phyloP scores from a whole-genome alignment of 2,329 filamentous ascomycete genomes.

The Chalara sp. region DNA sequence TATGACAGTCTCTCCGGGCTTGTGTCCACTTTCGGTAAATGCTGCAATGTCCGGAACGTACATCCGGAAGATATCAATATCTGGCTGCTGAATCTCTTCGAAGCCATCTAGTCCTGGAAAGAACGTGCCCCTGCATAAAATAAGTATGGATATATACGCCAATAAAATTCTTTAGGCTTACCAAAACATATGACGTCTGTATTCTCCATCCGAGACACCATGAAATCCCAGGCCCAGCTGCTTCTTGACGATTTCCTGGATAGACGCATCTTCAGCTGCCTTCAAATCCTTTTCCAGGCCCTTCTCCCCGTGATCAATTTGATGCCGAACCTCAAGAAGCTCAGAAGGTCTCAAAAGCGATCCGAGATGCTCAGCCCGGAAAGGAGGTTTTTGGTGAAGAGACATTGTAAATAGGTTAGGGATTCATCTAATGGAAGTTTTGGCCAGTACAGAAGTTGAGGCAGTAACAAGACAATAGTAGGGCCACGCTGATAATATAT shows the following conservation, averaged over 20 bases:
- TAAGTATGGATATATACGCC: conserved; percentile 32
- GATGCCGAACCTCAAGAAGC: conserved; percentile 44
- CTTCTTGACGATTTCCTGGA: conserved; percentile 50
- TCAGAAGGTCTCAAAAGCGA: conserved; percentile 52
- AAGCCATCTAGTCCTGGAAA: conserved; percentile 23
- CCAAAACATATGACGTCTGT: background rate
- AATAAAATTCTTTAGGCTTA: background rate
- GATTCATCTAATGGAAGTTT: too few species aligned
- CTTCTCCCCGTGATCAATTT: conserved; percentile 27
- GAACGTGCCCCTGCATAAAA: conserved; percentile 31
- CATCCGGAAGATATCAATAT: conserved; percentile 32
- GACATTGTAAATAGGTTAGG: background rate
- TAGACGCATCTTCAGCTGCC: conserved; percentile 46
- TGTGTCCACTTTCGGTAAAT: conserved; percentile 36
- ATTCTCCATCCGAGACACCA: conserved; percentile 55
- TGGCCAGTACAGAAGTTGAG: too few species aligned
- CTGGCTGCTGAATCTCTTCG: conserved; percentile 19
- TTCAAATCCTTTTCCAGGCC: conserved; percentile 35
- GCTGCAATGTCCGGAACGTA: conserved; percentile 34
- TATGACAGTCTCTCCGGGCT: conserved; percentile 38
- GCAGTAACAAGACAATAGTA: too few species aligned
- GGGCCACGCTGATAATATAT: too few species aligned
- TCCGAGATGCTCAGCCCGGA: conserved; percentile 55
- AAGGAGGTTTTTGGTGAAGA: conserved; percentile 15
- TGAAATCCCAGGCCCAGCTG: conserved; percentile 53